Evolutionary conservation across 2,329 filamentous ascomycete species (phyloP), one percentile per base, ranked within the genome.

Genomic region (Penicillium sp.): DNA sequence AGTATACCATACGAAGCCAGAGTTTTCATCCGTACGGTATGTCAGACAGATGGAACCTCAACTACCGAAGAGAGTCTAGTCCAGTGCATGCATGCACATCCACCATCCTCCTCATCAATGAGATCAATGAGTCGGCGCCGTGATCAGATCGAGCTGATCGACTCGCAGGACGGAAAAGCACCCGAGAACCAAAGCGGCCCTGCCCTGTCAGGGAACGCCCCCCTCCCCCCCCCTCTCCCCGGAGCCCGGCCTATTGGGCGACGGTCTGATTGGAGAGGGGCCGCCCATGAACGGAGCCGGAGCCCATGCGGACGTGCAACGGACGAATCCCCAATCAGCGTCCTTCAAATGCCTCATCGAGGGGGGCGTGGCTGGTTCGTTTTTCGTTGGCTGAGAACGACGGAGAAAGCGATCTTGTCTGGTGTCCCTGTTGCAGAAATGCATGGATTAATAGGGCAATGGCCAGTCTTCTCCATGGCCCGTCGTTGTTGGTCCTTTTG

Each of bases 301-400:
- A 22, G 19, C 55, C 57, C 51, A 60, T 58, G 58, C 60, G 59
- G 56, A 42, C 58, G 55, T 63, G 58, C 61, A 63, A 63, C 63
- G 16, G 60, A 45, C 13, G 11, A 26, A 40, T 33, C 52, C 40
- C 62, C 57, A 63, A 60, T 63, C 43, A 63, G 19, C n/a, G 35
- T 16, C 11, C 35, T 16, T 6, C 25, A 16, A 30, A 30, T 30
- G 43, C 43, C 43, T 46, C 10, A 8, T 14, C 19, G n/a, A 30
- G 51, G 25, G 51, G 51, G 51, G 22, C 19, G 19, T 25, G 33
- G 33, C 19, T 40, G 37, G 51, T 33, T 52, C 33, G 35, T 6
- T 11, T 37, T 10, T 38, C 13, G 51, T 38, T 52, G 51, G 51
- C 28, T 33, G 28, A 51, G 28, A 35, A 51, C 22, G 28, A 51